phyloP scores from a whole-genome alignment of 78 protist genomes.

The Dictyostelium intermedium region DNA sequence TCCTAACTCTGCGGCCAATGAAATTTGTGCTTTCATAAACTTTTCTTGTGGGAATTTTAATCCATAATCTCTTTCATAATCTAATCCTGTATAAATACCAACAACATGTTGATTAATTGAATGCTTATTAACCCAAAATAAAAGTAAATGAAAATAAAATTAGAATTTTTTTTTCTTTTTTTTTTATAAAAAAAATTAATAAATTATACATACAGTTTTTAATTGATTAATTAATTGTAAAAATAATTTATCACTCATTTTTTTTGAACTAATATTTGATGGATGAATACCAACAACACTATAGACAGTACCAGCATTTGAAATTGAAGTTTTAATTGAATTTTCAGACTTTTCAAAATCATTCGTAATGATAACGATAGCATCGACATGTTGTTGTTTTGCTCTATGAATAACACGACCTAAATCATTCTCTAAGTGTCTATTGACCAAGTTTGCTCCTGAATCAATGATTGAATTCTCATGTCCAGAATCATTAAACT shows the following conservation, averaged over 20 bases:
- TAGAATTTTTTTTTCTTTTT: neutral
- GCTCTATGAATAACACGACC: constrained; percentile 57
- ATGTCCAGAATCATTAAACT: neutral
- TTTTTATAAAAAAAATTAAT: too few species aligned
- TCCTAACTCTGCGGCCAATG: constrained; percentile 32
- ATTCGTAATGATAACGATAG: constrained; percentile 49
- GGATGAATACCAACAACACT: constrained; percentile 68
- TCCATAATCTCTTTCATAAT: constrained; percentile 75
- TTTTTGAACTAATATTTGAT: constrained; percentile 32
- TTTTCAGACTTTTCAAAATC: constrained; percentile 41
- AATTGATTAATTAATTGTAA: constrained; percentile 42
- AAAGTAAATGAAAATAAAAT: neutral
- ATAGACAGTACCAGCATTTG: constrained; percentile 19
- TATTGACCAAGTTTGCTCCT: constrained; percentile 45
- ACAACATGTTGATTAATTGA: constrained; percentile 40
- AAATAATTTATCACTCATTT: constrained; percentile 52
- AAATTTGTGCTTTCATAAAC: constrained; percentile 49
- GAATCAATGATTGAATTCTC: neutral
- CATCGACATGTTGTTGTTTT: constrained; percentile 8
- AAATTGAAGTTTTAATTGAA: neutral
- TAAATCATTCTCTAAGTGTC: constrained; percentile 47
- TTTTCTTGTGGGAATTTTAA: constrained; percentile 71
- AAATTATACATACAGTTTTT: neutral
- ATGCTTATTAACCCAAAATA: neutral
- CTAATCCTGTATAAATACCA: constrained; percentile 56